Evolutionary conservation across 192 early-diverging fungal species (phyloP).

Genomic region (Geranomyces variabilis): DNA sequence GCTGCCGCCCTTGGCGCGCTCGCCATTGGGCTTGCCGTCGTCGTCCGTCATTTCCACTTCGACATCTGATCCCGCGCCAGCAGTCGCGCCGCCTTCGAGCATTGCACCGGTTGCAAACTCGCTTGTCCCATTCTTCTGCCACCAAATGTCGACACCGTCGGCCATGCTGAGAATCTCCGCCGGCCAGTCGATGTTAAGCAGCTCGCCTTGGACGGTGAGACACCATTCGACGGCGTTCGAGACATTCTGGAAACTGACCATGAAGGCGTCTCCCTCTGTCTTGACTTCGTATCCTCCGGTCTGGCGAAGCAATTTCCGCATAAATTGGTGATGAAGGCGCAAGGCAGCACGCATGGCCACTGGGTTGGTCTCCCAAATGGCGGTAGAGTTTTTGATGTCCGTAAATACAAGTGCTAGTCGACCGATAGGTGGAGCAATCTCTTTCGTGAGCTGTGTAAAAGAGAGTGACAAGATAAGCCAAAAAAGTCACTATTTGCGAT

Average conservation of each 20-base stretch:
- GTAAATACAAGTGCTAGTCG: slow-evolving; percentile 89
- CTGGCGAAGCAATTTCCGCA: slow-evolving; percentile 78
- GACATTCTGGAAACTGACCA: slow-evolving; percentile 87
- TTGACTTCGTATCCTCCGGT: slow-evolving; percentile 94
- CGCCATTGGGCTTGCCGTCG: background rate
- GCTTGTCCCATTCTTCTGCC: slow-evolving; percentile 34
- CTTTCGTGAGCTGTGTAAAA: slow-evolving; percentile 36
- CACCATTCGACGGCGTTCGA: slow-evolving; percentile 84
- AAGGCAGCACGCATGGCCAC: slow-evolving; percentile 84
- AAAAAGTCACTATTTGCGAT: background rate
- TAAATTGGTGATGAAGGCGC: slow-evolving; percentile 80
- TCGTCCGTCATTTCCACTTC: slow-evolving; percentile 33
- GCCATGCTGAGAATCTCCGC: slow-evolving; percentile 76
- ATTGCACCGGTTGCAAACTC: slow-evolving; percentile 31
- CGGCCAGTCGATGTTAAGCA: slow-evolving; percentile 86
- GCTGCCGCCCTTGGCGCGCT: background rate
- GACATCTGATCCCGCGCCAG: slow-evolving; percentile 14
- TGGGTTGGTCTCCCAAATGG: slow-evolving; percentile 86
- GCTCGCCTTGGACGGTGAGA: slow-evolving; percentile 79
- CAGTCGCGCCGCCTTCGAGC: slow-evolving; percentile 20
- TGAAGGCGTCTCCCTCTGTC: slow-evolving; percentile 93
- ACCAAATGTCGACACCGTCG: slow-evolving; percentile 76
- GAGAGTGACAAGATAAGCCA: background rate
- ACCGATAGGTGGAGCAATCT: slow-evolving; percentile 82
- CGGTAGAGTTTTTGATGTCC: slow-evolving; percentile 92